phyloP scores from a whole-genome alignment of 441 rosid genomes.

The Sinapis alba region DNA sequence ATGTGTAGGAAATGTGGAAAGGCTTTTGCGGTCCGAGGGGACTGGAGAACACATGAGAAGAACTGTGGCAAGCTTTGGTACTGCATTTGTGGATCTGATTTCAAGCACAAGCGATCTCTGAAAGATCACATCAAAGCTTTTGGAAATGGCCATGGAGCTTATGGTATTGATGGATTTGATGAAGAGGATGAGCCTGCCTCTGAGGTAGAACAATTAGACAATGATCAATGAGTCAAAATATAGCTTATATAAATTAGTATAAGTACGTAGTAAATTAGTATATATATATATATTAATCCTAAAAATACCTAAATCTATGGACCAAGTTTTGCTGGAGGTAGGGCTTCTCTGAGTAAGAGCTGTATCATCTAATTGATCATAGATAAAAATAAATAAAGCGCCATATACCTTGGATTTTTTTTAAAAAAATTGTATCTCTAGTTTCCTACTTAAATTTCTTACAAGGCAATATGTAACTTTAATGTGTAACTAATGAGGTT shows the following conservation, averaged over 20 bases:
- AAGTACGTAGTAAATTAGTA: conserved; percentile 19
- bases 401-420: conserved; percentile 24
- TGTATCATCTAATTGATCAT: conserved; percentile 35
- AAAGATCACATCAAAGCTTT: conserved; percentile 94
- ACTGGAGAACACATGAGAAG: conserved; percentile 95
- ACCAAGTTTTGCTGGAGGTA: conserved; percentile 40
- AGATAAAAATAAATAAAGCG: conserved; percentile 9
- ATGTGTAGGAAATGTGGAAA: conserved; percentile 89
- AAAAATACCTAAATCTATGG: conserved; percentile 27
- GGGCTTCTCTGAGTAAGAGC: conserved; percentile 28
- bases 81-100: conserved; percentile 94
- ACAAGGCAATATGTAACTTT: conserved; percentile 22
- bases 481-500: conserved; percentile 13
- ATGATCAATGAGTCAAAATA: conserved; percentile 62
- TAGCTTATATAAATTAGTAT: conserved; percentile 28
- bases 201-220: conserved; percentile 77
- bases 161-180: conserved; percentile 72
- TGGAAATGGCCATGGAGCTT: conserved; percentile 89
- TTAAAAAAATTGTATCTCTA: background rate
- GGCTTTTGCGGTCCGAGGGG: conserved; percentile 85
- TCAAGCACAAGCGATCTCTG: conserved; percentile 95
- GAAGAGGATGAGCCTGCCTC: conserved; percentile 94
- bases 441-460: conserved; percentile 24
- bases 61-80: conserved; percentile 97
- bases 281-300: conserved; percentile 24